Conservation (phyloP, 352 stramenopile species). For the Phytophthora idaei region DNA sequence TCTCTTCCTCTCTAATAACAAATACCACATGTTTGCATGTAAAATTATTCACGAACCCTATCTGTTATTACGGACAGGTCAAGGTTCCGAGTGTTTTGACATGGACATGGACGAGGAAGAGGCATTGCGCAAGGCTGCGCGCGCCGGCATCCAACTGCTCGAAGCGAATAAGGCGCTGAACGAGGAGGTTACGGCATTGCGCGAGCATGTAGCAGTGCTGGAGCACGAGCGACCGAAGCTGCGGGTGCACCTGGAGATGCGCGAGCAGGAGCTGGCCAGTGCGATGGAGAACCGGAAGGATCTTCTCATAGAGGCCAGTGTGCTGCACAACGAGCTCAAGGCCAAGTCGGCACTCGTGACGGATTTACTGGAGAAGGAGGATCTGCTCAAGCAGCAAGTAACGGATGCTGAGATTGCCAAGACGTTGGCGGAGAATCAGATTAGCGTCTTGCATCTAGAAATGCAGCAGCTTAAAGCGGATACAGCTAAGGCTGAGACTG, state of each 20-base stretch:
- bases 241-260: conserved; percentile 38
- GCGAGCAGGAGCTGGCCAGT: conserved; percentile 46
- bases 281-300: conserved; percentile 52
- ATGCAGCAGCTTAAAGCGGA: conserved; percentile 20
- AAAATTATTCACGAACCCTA: neutral
- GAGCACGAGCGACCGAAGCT: conserved; percentile 60
- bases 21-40: conserved; percentile 1
- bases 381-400: conserved; percentile 44
- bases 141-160: conserved; percentile 71
- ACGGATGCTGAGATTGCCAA: conserved; percentile 38
- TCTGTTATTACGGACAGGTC: conserved; percentile 25
- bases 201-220: conserved; percentile 59
- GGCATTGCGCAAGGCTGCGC: conserved; percentile 64
- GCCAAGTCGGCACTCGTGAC: conserved; percentile 65
- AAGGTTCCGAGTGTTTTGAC: conserved; percentile 43
- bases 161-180: conserved; percentile 78
- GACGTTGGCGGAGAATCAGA: conserved; percentile 42
- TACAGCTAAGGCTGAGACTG: conserved; percentile 14
- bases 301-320: conserved; percentile 56
- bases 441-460: conserved; percentile 37
- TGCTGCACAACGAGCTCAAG: conserved; percentile 59
- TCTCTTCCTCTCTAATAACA: conserved; percentile 17
- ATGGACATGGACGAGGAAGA: conserved; percentile 65
- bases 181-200: conserved; percentile 61
- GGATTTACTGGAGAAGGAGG: conserved; percentile 58